phyloP scores from a whole-genome alignment of 192 early-diverging fungal genomes.

The Jimgerdemannia flammicorona region DNA sequence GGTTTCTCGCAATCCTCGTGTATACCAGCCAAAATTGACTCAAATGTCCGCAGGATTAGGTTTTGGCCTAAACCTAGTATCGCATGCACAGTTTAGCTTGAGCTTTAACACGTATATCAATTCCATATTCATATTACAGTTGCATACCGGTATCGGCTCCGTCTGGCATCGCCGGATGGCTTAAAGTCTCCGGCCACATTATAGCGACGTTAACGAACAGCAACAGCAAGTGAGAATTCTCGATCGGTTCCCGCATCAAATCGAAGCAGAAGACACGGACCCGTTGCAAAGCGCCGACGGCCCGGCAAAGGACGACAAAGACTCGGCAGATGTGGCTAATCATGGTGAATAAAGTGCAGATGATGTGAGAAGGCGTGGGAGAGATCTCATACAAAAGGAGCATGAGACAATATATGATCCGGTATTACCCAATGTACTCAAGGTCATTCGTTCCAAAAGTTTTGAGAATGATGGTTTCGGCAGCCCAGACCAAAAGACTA shows the following conservation, averaged over 20 bases:
- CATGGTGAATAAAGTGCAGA: not conserved
- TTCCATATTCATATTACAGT: not conserved
- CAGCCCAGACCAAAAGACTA: not conserved
- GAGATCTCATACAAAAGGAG: too few species aligned
- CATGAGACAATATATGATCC: too few species aligned
- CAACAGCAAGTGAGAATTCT: not conserved
- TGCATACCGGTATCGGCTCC: not conserved
- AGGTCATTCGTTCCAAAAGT: not conserved
- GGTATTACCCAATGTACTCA: not conserved
- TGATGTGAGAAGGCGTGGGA: not conserved
- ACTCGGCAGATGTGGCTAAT: not conserved
- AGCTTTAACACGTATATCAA: not conserved
- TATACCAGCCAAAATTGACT: not conserved
- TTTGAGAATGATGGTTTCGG: not conserved
- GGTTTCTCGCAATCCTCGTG: not conserved
- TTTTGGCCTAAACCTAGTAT: not conserved
- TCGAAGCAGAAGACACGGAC: constrained; percentile 2
- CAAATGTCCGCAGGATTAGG: not conserved
- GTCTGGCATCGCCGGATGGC: not conserved
- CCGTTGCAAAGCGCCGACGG: not conserved
- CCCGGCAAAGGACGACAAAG: not conserved
- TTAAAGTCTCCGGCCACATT: not conserved
- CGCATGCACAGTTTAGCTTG: not conserved
- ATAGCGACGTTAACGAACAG: not conserved
- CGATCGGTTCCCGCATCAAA: not conserved